phyloP scores from a whole-genome alignment of 306 rosid genomes.

The Cotoneaster glaucophyllus region DNA sequence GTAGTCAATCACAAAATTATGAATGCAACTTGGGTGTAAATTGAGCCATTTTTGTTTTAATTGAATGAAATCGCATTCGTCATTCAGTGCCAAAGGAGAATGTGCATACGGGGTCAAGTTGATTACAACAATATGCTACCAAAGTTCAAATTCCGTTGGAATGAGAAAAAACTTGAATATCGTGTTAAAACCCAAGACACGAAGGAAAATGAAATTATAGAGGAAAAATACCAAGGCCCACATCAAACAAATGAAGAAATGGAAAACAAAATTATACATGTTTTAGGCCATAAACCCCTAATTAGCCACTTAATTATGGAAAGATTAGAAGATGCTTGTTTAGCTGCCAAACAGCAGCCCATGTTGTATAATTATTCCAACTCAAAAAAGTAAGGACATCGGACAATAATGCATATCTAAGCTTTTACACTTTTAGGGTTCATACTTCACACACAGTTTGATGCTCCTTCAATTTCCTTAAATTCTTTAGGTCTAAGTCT shows the following conservation, averaged over 20 bases:
- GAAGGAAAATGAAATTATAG: background rate
- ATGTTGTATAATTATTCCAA: background rate
- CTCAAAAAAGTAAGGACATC: background rate
- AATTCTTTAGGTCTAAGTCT: background rate
- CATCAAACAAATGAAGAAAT: background rate
- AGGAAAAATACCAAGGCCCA: background rate
- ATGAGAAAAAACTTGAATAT: background rate
- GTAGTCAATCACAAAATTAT: too few species aligned
- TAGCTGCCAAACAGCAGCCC: background rate
- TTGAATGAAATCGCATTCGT: background rate
- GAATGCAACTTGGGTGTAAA: background rate
- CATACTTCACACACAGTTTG: background rate
- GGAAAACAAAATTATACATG: background rate
- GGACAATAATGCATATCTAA: background rate
- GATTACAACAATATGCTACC: background rate
- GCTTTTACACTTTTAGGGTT: background rate
- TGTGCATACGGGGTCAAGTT: too few species aligned
- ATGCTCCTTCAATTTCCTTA: background rate
- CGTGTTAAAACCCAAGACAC: background rate
- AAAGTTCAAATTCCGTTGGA: too few species aligned
- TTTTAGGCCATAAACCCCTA: background rate
- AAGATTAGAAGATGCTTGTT: background rate
- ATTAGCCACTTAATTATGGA: background rate
- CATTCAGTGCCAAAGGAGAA: too few species aligned
- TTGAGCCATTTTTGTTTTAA: too few species aligned